A percentile compares a stretch with the other conserved stretches of the same genome.
phyloP scores from a whole-genome alignment of 129 eudicot genomes.

The Gnaphalium uliginosum region DNA sequence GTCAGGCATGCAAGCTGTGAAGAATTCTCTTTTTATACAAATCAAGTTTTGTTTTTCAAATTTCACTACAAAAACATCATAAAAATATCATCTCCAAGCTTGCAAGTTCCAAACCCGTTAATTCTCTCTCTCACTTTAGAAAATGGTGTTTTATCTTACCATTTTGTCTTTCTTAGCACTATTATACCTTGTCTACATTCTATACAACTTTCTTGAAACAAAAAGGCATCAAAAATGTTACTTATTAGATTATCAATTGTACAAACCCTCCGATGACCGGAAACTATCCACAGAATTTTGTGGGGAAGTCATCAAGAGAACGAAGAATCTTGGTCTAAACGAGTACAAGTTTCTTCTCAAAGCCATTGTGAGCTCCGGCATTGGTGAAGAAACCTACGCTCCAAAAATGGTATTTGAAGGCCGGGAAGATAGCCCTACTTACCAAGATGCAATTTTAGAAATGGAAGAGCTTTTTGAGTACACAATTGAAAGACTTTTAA shows the following conservation, averaged over 20 bases:
- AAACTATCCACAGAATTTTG: conserved; percentile 36
- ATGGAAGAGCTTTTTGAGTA: conserved; percentile 47
- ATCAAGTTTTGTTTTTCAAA: conserved; percentile 1
- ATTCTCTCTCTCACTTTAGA: conserved; percentile 9
- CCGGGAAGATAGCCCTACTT: conserved; percentile 37
- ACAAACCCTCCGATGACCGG: conserved; percentile 48
- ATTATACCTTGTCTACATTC: conserved; percentile 35
- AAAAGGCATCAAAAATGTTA: conserved; percentile 40
- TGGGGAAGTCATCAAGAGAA: conserved; percentile 37
- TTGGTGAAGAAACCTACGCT: conserved; percentile 51
- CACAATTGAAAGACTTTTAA: conserved; percentile 39
- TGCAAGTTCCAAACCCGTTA: conserved; percentile 17
- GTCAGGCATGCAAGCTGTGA: conserved; percentile 26
- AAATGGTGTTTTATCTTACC: conserved; percentile 37
- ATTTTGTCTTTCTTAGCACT: conserved; percentile 35
- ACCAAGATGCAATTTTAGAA: conserved; percentile 35
- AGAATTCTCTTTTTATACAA: conserved; percentile 32
- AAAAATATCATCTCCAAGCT: background rate
- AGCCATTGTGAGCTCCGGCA: conserved; percentile 44
- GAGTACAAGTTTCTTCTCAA: conserved; percentile 47
- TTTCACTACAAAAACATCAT: conserved; percentile 24
- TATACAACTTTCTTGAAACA: conserved; percentile 22
- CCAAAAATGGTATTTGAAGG: conserved; percentile 49
- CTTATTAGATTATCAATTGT: conserved; percentile 48
- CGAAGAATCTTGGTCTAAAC: conserved; percentile 40